Evolutionary conservation across 306 rosid genomes (phyloP), one percentile per base, ranked within the genome.

Genomic region (Trifolium repens): DNA sequence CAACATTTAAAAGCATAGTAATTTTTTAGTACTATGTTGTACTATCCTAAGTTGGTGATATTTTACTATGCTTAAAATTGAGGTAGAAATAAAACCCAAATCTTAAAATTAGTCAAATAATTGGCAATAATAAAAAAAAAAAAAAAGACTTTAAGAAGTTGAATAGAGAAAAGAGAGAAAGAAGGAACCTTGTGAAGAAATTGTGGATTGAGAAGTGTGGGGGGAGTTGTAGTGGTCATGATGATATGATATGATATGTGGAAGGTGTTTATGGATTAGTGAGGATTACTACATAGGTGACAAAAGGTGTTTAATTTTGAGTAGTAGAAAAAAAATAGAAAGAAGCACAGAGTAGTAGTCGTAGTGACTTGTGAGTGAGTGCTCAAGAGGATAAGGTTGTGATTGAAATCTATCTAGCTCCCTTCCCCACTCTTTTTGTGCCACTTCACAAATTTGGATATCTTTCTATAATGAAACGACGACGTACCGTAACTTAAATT

Each of bases 151-250:
- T 53, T 43, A 1, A 1, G 19, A 42, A 61, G 0, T 30, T 34
- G 4, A 58, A 58, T 47, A 10, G 35, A 57, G 30, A 66, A 7
- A 9, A 16, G 55, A 75, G 73, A 52, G 0, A 58, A 63, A 79
- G 71, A 67, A 64, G 7, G 69, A 83, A 90, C 96, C 96, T 73
- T 84, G 66, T 52, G 78, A 55, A 77, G 66, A 62, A 71, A 78
- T 2, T 68, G 61, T 52, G 74, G 72, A 70, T 78, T 78, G 81
- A 79, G 82, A 59, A 82, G 10, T 65, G 81, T 46, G 22, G 55
- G 22, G 16, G 85, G 11, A 75, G 84, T 69, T 78, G 87, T 71
- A 78, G 84, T 83, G 83, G 86, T 85, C 75, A 70, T 65, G 24
- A 42, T 53, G 85, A 85, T 67, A 68, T 62, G 22, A 35, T 50